Base-by-base conservation (phyloP, 2,329 filamentous ascomycete genomes). In the Monosporascus sp. region DNA sequence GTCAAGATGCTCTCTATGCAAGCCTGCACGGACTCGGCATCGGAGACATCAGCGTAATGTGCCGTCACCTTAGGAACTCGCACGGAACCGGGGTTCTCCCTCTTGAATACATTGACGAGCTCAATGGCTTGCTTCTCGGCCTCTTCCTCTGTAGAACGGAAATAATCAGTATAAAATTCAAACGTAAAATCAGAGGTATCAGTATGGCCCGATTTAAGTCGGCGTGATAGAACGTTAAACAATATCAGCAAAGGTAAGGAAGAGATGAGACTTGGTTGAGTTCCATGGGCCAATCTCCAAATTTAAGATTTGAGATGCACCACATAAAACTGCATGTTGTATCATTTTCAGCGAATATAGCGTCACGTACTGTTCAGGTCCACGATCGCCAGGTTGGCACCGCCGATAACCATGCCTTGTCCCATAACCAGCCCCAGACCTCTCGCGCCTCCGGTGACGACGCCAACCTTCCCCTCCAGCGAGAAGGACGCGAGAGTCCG, bases 371-470 rank as follows among this genome's bases (percentile, higher is more conserved):
- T 88, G 74, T 97, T 96, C 75, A 97, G 78, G 70, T 97, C 93
- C 41, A 97, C 91, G 71, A 97, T 89, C 43, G 93, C 93, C 57
- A 97, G 79, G 70, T 96, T 87, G 9, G 90, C 89, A 50, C 93
- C 93, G 51, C 89, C 94, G 51, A 90, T 86, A 51, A 96, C 88
- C 72, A 96, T 83, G 47, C 89, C 91, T 75, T 96, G 91, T 50
- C 88, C 89, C 88, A 97, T 97, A 62, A 95, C 91, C 56, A 97
- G 77, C 40, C 93, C 93, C 54, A 97, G 73, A 7, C 93, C 93
- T 67, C 92, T 81, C 26, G 93, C 93, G 67, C 92, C 93, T 50
- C 93, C 93, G 1, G 93, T 97, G 40, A 97, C 88, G 41, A 97
- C 78, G 47, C 85, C 91, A 8, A 92, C 88, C 66, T 86, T 87